Evolutionary conservation across 1,284 basidiomycete genomes (phyloP), one percentile per base, ranked within the genome.

Genomic region (Bondarzewia mesenterica): DNA sequence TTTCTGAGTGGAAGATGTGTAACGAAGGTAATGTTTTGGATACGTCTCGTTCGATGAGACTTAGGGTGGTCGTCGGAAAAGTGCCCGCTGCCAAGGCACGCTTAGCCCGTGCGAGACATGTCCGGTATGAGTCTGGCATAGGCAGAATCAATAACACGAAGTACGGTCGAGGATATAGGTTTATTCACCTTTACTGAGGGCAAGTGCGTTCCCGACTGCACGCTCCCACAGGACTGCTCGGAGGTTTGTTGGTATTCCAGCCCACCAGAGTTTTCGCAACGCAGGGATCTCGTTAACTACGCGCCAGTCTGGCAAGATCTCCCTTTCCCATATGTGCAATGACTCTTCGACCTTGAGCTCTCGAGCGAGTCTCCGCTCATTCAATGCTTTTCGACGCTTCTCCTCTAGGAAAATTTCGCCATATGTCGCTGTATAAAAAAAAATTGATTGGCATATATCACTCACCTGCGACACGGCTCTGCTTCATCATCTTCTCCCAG

Each of bases 401-500:
- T 85, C 84, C 61, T 85, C 85, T 89, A 52, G n/a, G 42, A 44
- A 32, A 37, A 26, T 23, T 15, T 38, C 14, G 22, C n/a, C n/a
- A n/a, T n/a, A n/a, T n/a, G n/a, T n/a, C 16, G 27, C 16, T 21
- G 16, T 23, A n/a, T 26, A 5, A 36, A 48, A 35, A 29, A 42
- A 32, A 47, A 49, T 37, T 42, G 49, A 50, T 54, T 47, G 47
- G 46, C 44, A 42, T 37, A 41, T 38, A 48, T 18, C 35, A 66
- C 76, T 62, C 55, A 89, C 89, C 85, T 57, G 80, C 76, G n/a
- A 62, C 62, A 48, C 82, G 77, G 66, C 86, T 89, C 44, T 70
- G 76, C 59, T 80, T 81, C 93, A 97, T 97, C 90, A 97, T 95
- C 38, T 75, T 67, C 60, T 92, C 82, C 90, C 93, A 97, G 60